Conservation (phyloP, 805 yeast genomes). For the Lipomyces lipofer region DNA sequence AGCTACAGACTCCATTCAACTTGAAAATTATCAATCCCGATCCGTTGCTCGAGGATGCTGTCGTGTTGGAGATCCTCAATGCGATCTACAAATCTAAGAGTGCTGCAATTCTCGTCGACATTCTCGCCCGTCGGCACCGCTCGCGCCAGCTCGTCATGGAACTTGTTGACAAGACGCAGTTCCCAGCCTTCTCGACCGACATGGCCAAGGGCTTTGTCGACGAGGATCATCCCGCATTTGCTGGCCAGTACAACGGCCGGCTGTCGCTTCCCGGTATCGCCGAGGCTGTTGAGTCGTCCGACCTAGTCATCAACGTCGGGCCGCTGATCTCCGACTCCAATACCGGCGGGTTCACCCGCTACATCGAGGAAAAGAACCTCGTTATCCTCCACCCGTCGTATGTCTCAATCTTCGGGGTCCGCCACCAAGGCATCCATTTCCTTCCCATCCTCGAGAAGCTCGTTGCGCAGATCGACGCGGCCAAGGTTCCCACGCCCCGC, state of each 20-base stretch:
- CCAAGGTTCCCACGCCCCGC: conserved; percentile 33
- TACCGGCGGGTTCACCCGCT: conserved; percentile 62
- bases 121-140: conserved; percentile 63
- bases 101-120: conserved; percentile 74
- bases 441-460: conserved; percentile 52
- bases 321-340: conserved; percentile 66
- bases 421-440: conserved; percentile 49
- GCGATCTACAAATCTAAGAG: conserved; percentile 53
- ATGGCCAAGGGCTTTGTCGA: conserved; percentile 74
- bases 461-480: conserved; percentile 41
- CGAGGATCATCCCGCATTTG: conserved; percentile 63
- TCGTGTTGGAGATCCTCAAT: conserved; percentile 50
- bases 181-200: conserved; percentile 58
- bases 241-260: conserved; percentile 72
- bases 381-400: conserved; percentile 57
- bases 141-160: conserved; percentile 48
- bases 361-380: conserved; percentile 46
- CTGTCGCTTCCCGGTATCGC: conserved; percentile 53
- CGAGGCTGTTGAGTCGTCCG: conserved; percentile 55
- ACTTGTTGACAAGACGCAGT: conserved; percentile 51
- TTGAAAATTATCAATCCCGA: conserved; percentile 38
- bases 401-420: conserved; percentile 48
- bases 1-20: conserved; percentile 42
- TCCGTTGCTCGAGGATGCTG: conserved; percentile 37
- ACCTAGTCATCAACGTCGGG: conserved; percentile 71